Evolutionary conservation across 208 protist species (phyloP).

Genomic region (Naegleria fowleri): DNA sequence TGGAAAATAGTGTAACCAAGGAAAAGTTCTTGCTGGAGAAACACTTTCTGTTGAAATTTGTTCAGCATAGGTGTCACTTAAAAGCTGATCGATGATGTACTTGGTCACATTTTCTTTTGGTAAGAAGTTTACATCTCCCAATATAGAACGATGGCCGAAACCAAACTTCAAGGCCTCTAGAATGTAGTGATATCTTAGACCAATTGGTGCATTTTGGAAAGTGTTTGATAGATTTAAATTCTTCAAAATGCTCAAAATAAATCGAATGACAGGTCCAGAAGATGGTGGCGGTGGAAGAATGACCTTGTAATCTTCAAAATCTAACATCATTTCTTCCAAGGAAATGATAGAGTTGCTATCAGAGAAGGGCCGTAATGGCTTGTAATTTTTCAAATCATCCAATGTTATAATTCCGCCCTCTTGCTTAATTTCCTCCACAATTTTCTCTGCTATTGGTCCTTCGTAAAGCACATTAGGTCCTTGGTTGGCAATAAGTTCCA

Average conservation of each 20-base stretch:
- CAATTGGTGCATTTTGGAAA: background rate
- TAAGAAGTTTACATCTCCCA: constrained; percentile 40
- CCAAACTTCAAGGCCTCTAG: constrained; percentile 47
- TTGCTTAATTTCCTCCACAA: constrained; percentile 36
- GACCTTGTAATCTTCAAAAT: constrained; percentile 33
- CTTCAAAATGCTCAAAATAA: constrained; percentile 40
- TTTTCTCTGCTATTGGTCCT: constrained; percentile 29
- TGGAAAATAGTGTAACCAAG: constrained; percentile 30
- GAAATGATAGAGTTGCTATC: background rate
- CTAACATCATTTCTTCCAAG: background rate
- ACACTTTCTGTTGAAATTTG: constrained; percentile 8
- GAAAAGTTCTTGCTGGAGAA: constrained; percentile 29
- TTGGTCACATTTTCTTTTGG: constrained; percentile 30
- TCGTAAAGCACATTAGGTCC: constrained; percentile 39
- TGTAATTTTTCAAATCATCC: constrained; percentile 34
- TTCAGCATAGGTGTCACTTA: constrained; percentile 9
- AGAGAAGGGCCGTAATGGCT: constrained; percentile 12
- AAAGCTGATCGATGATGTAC: background rate
- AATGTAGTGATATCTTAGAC: constrained; percentile 27
- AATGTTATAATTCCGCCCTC: constrained; percentile 34
- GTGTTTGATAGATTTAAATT: background rate
- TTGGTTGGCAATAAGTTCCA: constrained; percentile 33
- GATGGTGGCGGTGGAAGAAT: constrained; percentile 38
- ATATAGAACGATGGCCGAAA: constrained; percentile 36
- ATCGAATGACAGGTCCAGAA: constrained; percentile 27